Evolutionary conservation across 768 basidiomycete genomes (phyloP).

Genomic region (Coprinopsis sp.): DNA sequence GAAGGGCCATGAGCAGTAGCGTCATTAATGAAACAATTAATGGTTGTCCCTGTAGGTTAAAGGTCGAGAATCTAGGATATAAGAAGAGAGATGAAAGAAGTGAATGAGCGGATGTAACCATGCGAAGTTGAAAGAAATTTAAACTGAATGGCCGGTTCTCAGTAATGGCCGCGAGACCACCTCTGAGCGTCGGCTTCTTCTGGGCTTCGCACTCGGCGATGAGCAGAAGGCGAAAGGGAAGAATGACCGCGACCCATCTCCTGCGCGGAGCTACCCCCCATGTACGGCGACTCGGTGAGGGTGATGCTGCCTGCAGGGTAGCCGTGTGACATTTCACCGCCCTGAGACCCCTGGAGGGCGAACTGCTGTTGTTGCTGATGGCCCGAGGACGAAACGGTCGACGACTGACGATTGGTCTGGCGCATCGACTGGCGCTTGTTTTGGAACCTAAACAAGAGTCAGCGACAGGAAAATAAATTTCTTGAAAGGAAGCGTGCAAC

Average conservation of each 20-base stretch:
- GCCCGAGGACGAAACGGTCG: constrained; percentile 36
- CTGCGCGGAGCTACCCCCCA: constrained; percentile 5
- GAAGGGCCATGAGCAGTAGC: constrained; percentile 30
- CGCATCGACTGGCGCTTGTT: constrained; percentile 83
- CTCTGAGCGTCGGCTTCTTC: constrained; percentile 45
- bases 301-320: constrained; percentile 8
- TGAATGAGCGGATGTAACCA: constrained; percentile 39
- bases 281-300: constrained; percentile 8
- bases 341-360: constrained; percentile 32
- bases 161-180: constrained; percentile 47
- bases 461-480: constrained; percentile 16
- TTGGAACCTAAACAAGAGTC: constrained; percentile 61
- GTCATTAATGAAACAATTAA: constrained; percentile 38
- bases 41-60: constrained; percentile 25
- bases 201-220: constrained; percentile 40
- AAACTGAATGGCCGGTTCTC: constrained; percentile 30
- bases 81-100: constrained; percentile 35
- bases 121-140: constrained; percentile 21
- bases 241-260: constrained; percentile 23
- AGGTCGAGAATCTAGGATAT: constrained; percentile 28
- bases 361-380: constrained; percentile 41
- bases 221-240: constrained; percentile 31
- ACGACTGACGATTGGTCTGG: constrained; percentile 67
- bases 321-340: constrained; percentile 32
- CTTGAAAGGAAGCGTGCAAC: constrained; percentile 20